These are phyloP conservation scores for Boletus holoroseus DNA, from an alignment of 1,284 basidiomycete genomes.

Conservation along the genomic window DNA sequence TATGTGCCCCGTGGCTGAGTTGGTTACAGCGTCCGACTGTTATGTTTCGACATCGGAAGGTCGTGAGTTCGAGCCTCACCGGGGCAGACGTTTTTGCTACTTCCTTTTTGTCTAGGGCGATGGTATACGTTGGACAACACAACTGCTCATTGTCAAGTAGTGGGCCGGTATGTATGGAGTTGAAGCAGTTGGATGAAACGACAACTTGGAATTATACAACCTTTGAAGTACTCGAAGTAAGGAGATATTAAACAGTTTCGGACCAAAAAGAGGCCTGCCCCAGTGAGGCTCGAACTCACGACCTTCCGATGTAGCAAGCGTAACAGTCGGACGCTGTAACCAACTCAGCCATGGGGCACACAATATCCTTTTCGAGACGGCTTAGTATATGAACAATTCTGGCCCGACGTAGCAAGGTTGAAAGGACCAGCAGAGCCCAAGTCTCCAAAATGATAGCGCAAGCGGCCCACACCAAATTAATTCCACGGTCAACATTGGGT, in stretches of 20 bases:
- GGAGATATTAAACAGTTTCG: no score
- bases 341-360: slow-evolving; percentile 76
- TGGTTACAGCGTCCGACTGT: slow-evolving; percentile 82
- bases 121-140: no score
- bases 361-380: neutral
- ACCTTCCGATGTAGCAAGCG: slow-evolving; percentile 52
- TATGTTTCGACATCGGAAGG: slow-evolving; percentile 55
- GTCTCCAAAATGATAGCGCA: neutral
- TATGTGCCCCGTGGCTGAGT: slow-evolving; percentile 71
- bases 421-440: neutral
- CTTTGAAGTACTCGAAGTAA: no score
- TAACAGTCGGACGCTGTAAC: slow-evolving; percentile 81
- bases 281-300: slow-evolving; percentile 71
- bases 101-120: neutral
- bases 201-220: no score
- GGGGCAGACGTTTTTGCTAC: slow-evolving; percentile 43
- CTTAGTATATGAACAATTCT: neutral
- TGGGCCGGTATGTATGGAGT: neutral
- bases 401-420: no score
- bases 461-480: no score
- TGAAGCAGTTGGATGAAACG: neutral
- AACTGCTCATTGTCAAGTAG: no score
- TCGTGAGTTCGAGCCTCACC: slow-evolving; percentile 71
- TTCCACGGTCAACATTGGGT: no score
- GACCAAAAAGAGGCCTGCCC: slow-evolving; percentile 40